Percentiles rank a stretch among this genome's conserved stretches.
These are phyloP conservation scores for Apiospora marii DNA, from an alignment of 2,329 filamentous ascomycete genomes.

Conservation along the genomic window DNA sequence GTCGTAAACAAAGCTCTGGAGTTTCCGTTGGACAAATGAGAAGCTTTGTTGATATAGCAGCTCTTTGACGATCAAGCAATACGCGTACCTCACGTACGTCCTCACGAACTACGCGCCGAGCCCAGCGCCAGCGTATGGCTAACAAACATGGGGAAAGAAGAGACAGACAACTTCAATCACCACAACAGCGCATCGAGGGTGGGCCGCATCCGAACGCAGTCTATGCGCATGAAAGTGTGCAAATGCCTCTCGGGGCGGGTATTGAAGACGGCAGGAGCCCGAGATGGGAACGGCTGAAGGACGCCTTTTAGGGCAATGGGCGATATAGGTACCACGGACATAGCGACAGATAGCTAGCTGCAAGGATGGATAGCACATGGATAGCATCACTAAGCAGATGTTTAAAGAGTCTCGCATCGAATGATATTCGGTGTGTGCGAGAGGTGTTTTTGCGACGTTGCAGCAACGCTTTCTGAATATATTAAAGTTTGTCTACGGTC, in stretches of 20 bases:
- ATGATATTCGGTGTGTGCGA: not conserved
- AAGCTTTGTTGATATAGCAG: not conserved
- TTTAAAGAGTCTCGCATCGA: not conserved
- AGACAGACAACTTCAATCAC: not conserved
- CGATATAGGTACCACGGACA: not conserved
- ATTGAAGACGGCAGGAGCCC: conserved; percentile 6
- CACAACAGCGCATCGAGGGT: not conserved
- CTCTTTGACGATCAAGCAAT: not conserved
- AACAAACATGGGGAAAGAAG: not conserved
- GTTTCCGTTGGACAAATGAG: not conserved
- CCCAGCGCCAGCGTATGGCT: not conserved
- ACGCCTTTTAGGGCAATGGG: not conserved
- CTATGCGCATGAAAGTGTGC: conserved; percentile 10
- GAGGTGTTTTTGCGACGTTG: not conserved
- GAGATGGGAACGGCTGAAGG: conserved; percentile 7
- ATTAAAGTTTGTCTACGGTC: conserved; percentile 13
- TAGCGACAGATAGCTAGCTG: not conserved
- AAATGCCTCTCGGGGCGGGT: conserved; percentile 17
- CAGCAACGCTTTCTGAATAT: not conserved
- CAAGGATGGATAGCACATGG: not conserved
- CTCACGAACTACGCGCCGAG: conserved; percentile 2
- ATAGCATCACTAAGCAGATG: not conserved
- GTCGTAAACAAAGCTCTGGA: not conserved
- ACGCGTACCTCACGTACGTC: not conserved
- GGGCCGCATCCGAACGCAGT: conserved; percentile 11